These are phyloP conservation scores for Dacryopinax spathularia DNA, from an alignment of 768 basidiomycete species.

Conservation along the genomic window DNA sequence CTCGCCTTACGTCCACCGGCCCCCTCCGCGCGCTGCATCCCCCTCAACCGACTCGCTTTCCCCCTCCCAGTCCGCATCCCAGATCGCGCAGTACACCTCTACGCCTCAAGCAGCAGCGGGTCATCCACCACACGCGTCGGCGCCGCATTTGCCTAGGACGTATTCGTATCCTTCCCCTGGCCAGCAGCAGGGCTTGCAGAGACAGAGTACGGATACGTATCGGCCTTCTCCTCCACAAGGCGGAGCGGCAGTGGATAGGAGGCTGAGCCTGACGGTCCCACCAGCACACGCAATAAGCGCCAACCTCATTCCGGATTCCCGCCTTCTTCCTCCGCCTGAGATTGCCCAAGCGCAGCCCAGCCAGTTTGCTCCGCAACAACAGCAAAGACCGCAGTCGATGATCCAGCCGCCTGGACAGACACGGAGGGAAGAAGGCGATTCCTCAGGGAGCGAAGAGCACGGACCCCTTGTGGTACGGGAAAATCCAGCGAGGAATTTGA, in stretches of 20 bases:
- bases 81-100: conserved; percentile 24
- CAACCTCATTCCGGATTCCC: background rate
- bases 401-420: background rate
- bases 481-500: background rate
- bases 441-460: background rate
- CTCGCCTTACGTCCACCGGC: background rate
- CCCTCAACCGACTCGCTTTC: conserved; percentile 34
- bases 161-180: background rate
- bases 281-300: background rate
- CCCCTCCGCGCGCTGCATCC: background rate
- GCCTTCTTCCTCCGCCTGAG: background rate
- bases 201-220: background rate
- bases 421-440: background rate
- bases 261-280: background rate
- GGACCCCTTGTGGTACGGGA: background rate
- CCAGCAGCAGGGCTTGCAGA: background rate
- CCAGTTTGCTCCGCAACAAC: too few species aligned
- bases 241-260: too few species aligned
- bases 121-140: background rate
- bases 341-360: background rate
- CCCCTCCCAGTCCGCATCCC: conserved; percentile 66
- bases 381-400: background rate
- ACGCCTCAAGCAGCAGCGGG: background rate
- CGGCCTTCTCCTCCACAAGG: background rate
- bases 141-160: background rate